Percentiles rank a stretch among this genome's conserved stretches.
Evolutionary conservation across 208 protist species (phyloP).

Genomic region (Wallacemonas sp.): DNA sequence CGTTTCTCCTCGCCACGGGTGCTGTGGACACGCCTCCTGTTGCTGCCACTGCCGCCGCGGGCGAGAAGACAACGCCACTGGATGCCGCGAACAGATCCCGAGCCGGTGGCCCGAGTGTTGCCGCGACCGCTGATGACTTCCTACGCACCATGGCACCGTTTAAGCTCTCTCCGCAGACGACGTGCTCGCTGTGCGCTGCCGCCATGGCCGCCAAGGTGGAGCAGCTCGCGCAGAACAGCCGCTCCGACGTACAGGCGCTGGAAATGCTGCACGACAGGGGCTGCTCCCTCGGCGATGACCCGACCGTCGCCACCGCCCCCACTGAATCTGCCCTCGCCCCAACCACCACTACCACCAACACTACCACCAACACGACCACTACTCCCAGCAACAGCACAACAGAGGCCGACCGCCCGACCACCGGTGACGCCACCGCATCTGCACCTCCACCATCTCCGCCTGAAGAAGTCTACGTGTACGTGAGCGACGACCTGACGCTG

Average conservation of each 20-base stretch:
- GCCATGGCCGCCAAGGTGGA: conserved; percentile 42
- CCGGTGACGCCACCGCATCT: too few species aligned
- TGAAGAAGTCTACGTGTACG: conserved; percentile 33
- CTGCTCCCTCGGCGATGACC: neutral
- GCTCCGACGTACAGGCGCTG: conserved; percentile 41
- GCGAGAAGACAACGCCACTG: neutral
- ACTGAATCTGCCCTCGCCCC: neutral
- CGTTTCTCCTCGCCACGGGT: conserved; percentile 21
- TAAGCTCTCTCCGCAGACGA: conserved; percentile 26
- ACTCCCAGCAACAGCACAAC: too few species aligned
- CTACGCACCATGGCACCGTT: conserved; percentile 7
- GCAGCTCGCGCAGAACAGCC: conserved; percentile 22
- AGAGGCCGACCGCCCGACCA: too few species aligned
- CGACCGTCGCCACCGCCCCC: neutral
- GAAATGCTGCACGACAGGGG: conserved; percentile 15
- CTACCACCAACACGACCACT: neutral
- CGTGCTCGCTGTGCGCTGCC: conserved; percentile 47
- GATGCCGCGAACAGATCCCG: neutral
- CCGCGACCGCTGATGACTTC: neutral
- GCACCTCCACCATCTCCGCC: too few species aligned
- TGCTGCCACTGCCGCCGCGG: neutral
- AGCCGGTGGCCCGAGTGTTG: too few species aligned
- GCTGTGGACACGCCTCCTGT: too few species aligned
- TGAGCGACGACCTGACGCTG: conserved; percentile 47
- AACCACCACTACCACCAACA: neutral